A percentile compares a stretch with the other conserved stretches of the same genome.
Evolutionary conservation across 805 yeast species (phyloP).

Genomic region (Kluyveromyces siamensis): DNA sequence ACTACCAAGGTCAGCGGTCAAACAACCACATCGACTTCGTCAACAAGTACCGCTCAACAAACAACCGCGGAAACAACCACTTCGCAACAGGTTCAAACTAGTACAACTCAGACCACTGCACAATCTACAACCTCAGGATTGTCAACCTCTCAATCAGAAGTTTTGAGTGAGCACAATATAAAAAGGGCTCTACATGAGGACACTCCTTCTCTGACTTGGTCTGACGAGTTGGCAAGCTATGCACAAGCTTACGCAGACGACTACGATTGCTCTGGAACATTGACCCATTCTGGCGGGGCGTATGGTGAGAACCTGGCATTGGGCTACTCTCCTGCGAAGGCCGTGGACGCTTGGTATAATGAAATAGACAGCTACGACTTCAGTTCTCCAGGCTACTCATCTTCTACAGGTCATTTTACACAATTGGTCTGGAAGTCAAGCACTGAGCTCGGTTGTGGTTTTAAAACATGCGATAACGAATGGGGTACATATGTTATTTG

Average conservation of each 20-base stretch:
- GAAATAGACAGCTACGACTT: conserved; percentile 51
- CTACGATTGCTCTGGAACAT: conserved; percentile 45
- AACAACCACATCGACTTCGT: neutral
- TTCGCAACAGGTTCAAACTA: neutral
- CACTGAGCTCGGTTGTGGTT: conserved; percentile 67
- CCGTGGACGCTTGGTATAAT: conserved; percentile 72
- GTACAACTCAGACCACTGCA: conserved; percentile 10
- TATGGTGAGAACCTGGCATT: conserved; percentile 79
- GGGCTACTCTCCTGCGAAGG: conserved; percentile 46
- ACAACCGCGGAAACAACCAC: neutral
- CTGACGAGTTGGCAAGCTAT: conserved; percentile 38
- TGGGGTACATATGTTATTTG: conserved; percentile 63
- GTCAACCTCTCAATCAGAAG: conserved; percentile 26
- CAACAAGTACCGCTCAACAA: neutral
- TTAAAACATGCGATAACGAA: conserved; percentile 46
- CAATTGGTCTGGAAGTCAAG: conserved; percentile 73
- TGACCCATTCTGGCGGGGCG: conserved; percentile 61
- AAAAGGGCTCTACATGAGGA: conserved; percentile 47
- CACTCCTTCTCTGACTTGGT: conserved; percentile 41
- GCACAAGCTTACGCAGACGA: conserved; percentile 50
- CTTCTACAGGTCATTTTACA: conserved; percentile 69
- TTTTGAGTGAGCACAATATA: conserved; percentile 54
- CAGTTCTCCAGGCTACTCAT: conserved; percentile 38
- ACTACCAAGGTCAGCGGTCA: neutral
- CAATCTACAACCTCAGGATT: conserved; percentile 16